A percentile compares a stretch with the other conserved stretches of the same genome.
These are phyloP conservation scores for Imleria badia DNA, from an alignment of 768 basidiomycete genomes.

Conservation along the genomic window DNA sequence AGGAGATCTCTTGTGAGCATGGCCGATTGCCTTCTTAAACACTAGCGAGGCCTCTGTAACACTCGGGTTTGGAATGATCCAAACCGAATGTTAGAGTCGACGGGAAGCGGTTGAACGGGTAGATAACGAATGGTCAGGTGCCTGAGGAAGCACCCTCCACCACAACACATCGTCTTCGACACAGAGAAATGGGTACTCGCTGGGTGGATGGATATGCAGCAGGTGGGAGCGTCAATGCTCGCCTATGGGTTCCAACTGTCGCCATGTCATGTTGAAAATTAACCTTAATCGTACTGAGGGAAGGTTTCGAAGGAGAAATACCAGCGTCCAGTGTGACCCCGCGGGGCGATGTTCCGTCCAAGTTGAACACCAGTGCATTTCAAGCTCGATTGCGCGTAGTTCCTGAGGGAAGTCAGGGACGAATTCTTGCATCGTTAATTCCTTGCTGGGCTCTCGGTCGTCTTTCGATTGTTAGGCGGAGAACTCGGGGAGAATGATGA, in stretches of 20 bases:
- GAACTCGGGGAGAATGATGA: slow-evolving; percentile 28
- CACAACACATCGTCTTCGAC: slow-evolving; percentile 14
- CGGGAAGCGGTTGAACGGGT: slow-evolving; percentile 21
- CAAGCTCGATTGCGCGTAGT: slow-evolving; percentile 42
- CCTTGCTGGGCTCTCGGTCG: slow-evolving; percentile 39
- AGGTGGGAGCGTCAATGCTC: slow-evolving; percentile 57
- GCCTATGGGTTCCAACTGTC: slow-evolving; percentile 41
- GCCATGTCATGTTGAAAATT: slow-evolving; percentile 29
- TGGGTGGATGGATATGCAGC: slow-evolving; percentile 57
- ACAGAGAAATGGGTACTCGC: slow-evolving; percentile 34
- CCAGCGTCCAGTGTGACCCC: slow-evolving; percentile 47
- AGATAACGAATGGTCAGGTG: slow-evolving; percentile 26
- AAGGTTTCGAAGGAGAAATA: slow-evolving; percentile 39
- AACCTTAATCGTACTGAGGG: slow-evolving; percentile 18
- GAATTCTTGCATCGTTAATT: slow-evolving; percentile 36
- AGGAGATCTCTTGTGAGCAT: slow-evolving; percentile 26
- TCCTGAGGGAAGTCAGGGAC: slow-evolving; percentile 49
- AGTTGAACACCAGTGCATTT: slow-evolving; percentile 29
- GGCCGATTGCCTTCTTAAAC: slow-evolving; percentile 31
- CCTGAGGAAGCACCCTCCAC: slow-evolving; percentile 26
- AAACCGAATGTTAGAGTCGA: slow-evolving; percentile 41
- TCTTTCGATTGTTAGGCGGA: slow-evolving; percentile 31
- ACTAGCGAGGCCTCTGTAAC: slow-evolving; percentile 32
- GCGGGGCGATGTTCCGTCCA: slow-evolving; percentile 63
- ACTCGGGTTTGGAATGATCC: slow-evolving; percentile 30